Evolutionary conservation across 1,284 basidiomycete species (phyloP), one percentile per base, ranked within the genome.

Genomic region (Coniferiporia weirii): DNA sequence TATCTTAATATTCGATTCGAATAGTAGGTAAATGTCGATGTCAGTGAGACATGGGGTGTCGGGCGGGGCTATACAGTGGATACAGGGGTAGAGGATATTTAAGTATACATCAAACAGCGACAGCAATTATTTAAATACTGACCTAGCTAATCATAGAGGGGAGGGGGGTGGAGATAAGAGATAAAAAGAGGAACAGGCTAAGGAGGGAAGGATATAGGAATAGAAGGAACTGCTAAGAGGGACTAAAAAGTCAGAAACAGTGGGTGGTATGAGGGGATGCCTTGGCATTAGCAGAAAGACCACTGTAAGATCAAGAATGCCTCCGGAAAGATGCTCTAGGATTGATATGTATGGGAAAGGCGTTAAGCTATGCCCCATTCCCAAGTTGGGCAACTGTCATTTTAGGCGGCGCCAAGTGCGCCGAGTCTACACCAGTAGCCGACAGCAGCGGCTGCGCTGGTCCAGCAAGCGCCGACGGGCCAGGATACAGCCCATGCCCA

Each of bases 351-450:
- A 46, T 32, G 10, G 17, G 15, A 17, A 53, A 46, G 19, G 15
- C 38, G 38, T 40, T 15, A 40, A 40, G 55, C 44, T 56, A 62
- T 47, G 61, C 52, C n/a, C 61, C 61, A 52, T 61, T 62, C 20
- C 57, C 57, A 10, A 59, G 53, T 12, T 50, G 61, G n/a, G 56
- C 61, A 27, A 53, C 51, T 13, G 44, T 61, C 61, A 62, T 62
- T 52, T 62, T 62, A 7, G 61, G 49, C 6, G 61, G 61, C 17
- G 45, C 22, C 27, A 62, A 48, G 53, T 62, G 54, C 45, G 38
- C 15, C 1, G 47, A 12, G 34, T 52, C 54, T 22, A 51, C 15
- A 57, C 19, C 20, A 3, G 34, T 10, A 46, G 59, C 40, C 13
- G 47, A 35, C 5, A 60, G 56, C 13, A 56, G 40, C 19, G 61